These are phyloP conservation scores for Tulasnella sp. DNA, from an alignment of 768 basidiomycete species.

Conservation along the genomic window DNA sequence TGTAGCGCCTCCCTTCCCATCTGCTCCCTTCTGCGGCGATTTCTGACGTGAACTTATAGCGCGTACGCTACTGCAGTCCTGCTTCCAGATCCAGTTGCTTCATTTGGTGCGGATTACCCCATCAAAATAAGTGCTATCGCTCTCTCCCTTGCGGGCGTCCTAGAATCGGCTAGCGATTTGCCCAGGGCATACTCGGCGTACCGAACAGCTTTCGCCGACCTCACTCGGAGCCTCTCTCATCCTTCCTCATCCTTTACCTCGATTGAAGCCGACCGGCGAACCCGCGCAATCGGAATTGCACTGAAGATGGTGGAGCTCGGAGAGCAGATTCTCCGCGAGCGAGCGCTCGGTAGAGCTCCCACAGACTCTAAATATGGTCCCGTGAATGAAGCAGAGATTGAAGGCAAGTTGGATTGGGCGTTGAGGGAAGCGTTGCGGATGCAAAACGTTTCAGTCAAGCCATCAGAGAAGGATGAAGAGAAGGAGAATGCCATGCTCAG, in stretches of 20 bases:
- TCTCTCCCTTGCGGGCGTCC: conserved; percentile 10
- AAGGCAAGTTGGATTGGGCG: conserved; percentile 9
- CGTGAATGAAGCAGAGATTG: conserved; percentile 4
- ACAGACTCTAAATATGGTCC: not conserved
- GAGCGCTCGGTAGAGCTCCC: not conserved
- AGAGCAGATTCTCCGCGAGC: not conserved
- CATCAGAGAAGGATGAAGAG: not conserved
- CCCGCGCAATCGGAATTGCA: conserved; percentile 9
- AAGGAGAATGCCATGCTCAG: conserved; percentile 16
- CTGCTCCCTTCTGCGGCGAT: not conserved
- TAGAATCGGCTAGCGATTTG: not conserved
- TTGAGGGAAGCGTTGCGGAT: not conserved
- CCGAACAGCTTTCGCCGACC: not conserved
- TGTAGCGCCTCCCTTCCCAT: not conserved
- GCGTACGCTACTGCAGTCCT: conserved; percentile 6
- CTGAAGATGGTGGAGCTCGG: conserved; percentile 12
- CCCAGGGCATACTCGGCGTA: not conserved
- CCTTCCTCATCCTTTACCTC: not conserved
- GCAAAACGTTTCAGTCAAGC: not conserved
- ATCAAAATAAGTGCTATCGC: conserved; percentile 6
- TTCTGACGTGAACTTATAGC: not conserved
- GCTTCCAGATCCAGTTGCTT: conserved; percentile 1
- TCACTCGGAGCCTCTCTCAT: not conserved
- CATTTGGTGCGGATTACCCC: conserved; percentile 1
- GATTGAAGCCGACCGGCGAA: not conserved